Conservation (phyloP, 768 basidiomycete genomes). For the Mrakia frigida region DNA sequence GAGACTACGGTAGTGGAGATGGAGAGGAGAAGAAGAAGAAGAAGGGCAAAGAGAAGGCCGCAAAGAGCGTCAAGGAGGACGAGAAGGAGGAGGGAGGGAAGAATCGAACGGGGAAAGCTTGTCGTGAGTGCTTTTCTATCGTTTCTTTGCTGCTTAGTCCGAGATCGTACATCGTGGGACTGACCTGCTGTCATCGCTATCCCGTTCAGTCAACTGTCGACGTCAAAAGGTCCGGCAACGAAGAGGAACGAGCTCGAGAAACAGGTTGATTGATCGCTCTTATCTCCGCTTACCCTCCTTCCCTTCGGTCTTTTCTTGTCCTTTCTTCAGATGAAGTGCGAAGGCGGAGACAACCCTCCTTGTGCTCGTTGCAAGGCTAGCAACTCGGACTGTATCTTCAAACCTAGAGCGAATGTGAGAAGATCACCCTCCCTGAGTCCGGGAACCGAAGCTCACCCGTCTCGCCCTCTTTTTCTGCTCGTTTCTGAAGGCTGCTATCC, state of each 20-base stretch:
- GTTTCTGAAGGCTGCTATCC: neutral
- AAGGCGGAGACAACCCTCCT: neutral
- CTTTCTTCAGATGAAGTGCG: neutral
- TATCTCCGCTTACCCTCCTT: neutral
- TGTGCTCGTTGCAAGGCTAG: neutral
- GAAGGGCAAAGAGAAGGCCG: neutral
- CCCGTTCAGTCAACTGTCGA: neutral
- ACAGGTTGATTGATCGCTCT: neutral
- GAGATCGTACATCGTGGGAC: neutral
- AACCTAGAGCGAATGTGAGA: neutral
- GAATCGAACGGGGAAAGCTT: neutral
- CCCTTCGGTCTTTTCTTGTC: neutral
- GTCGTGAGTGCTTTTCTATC: neutral
- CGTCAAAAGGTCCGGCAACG: neutral
- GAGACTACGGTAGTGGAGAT: neutral
- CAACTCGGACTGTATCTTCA: conserved; percentile 1
- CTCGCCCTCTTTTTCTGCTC: neutral
- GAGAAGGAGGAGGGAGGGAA: neutral
- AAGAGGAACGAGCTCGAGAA: neutral
- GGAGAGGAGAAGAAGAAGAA: neutral
- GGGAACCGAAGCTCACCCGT: neutral
- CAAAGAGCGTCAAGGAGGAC: neutral
- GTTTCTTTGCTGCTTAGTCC: neutral
- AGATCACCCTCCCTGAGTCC: neutral
- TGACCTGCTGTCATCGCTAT: neutral